Evolutionary conservation across 2,329 filamentous ascomycete species (phyloP), one percentile per base, ranked within the genome.

Genomic region (Fusarium solani-melongenae): DNA sequence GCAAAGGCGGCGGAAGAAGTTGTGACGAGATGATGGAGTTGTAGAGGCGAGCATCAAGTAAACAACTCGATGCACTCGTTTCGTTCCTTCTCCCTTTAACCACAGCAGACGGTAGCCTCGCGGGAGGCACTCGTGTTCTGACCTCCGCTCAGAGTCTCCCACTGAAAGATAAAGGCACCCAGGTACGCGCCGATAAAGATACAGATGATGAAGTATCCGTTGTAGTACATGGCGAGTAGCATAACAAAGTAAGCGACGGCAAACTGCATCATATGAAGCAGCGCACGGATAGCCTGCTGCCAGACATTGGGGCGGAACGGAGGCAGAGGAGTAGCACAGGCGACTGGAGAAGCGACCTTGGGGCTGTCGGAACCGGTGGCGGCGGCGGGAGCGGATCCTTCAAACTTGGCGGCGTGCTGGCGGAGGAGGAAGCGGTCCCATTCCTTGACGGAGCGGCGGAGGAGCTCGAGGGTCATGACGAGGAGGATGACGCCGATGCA

Each of bases 401-500:
- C 73, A 69, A 79, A 80, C 53, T 83, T 80, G 60, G 78, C 79
- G 71, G 83, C 76, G 76, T 88, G 87, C 73, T 88, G 86, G 31
- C 87, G 86, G 68, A 92, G 78, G 33, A 94, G 86, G 76, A 88
- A 89, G 29, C 88, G 86, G 80, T 96, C 93, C 81, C 92, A 96
- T 80, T 95, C 93, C 75, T 92, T 91, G 73, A 89, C 87, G 27
- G 88, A 76, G 33, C 93, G 92, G 58, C 94, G 92, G 24, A 96
- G 87, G 66, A 91, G 84, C 79, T 96, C 93, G 75, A 96, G 91
- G 7, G 83, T 78, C 61, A 96, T 87, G 74, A 93, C 92, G 62
- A 97, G 90, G n/a, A 92, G 84, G 70, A 94, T 86, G 38, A 94
- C 91, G 69, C 92, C 93, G 78, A 97, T 92, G 83, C 94, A 96